Conservation (phyloP, 495 filamentous ascomycete species). For the Penicillium atrosanguineum region DNA sequence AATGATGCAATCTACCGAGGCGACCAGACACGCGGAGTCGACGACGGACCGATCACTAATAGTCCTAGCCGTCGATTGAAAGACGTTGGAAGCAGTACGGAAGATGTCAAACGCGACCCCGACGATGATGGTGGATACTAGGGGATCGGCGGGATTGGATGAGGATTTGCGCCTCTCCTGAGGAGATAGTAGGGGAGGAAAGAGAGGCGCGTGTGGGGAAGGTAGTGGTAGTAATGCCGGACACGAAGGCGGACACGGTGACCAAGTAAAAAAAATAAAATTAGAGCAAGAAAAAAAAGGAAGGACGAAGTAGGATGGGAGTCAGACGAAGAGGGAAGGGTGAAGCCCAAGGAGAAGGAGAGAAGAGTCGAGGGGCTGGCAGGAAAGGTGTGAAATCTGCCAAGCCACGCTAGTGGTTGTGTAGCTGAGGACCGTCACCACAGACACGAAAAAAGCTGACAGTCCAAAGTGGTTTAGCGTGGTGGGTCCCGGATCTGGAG, state of each 20-base stretch:
- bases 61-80: neutral
- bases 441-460: slow-evolving; percentile 26
- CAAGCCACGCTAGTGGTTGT: slow-evolving; percentile 51
- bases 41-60: neutral
- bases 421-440: slow-evolving; percentile 43
- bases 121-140: neutral
- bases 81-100: neutral
- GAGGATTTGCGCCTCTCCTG: neutral
- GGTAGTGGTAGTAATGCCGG: neutral
- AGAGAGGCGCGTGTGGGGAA: slow-evolving; percentile 3
- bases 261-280: slow-evolving; percentile 14
- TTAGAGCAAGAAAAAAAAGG: slow-evolving; percentile 7
- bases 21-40: slow-evolving; percentile 6
- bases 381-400: slow-evolving; percentile 44
- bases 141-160: neutral
- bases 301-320: slow-evolving; percentile 6
- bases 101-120: neutral
- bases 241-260: slow-evolving; percentile 5
- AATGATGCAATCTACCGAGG: slow-evolving; percentile 35
- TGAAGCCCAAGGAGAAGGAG: slow-evolving; percentile 30
- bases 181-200: neutral
- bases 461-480: slow-evolving; percentile 37
- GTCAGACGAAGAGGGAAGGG: slow-evolving; percentile 15
- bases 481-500: slow-evolving; percentile 42
- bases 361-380: slow-evolving; percentile 49